Evolutionary conservation across 2,329 filamentous ascomycete genomes (phyloP).

Genomic region (Hymenoscyphus repandus): DNA sequence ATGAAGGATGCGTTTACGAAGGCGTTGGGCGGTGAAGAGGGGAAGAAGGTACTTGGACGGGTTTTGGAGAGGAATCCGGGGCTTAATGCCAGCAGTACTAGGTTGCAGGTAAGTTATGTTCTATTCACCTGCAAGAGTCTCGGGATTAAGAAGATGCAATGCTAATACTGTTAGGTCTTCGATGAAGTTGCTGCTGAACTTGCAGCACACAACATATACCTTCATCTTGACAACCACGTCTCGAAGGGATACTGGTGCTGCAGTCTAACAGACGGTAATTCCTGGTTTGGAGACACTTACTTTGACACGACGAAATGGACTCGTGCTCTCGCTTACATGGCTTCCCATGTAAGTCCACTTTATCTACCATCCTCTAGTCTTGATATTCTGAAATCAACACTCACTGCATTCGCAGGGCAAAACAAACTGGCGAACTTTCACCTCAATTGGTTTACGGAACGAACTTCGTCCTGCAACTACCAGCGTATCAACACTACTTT

Average conservation of each 20-base stretch:
- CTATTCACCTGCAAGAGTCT: neutral
- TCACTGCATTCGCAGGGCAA: slow-evolving; percentile 12
- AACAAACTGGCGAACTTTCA: slow-evolving; percentile 17
- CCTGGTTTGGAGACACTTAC: slow-evolving; percentile 56
- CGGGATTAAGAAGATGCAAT: neutral
- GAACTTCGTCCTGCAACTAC: slow-evolving; percentile 33
- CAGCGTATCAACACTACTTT: slow-evolving; percentile 9
- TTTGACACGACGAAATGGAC: slow-evolving; percentile 56
- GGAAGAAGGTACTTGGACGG: slow-evolving; percentile 43
- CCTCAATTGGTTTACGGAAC: slow-evolving; percentile 33
- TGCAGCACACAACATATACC: slow-evolving; percentile 48
- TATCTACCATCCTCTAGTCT: neutral
- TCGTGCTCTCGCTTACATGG: slow-evolving; percentile 55
- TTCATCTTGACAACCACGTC: slow-evolving; percentile 59
- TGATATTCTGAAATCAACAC: neutral
- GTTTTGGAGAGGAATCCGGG: slow-evolving; percentile 52
- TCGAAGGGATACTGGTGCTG: slow-evolving; percentile 56
- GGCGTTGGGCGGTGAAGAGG: slow-evolving; percentile 48
- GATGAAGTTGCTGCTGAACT: slow-evolving; percentile 58
- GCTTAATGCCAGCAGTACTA: slow-evolving; percentile 49
- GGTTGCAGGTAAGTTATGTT: slow-evolving; percentile 36
- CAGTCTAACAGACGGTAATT: slow-evolving; percentile 47
- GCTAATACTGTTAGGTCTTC: slow-evolving; percentile 39
- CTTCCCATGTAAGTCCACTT: slow-evolving; percentile 42
- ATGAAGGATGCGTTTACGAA: slow-evolving; percentile 40